phyloP scores from a whole-genome alignment of 2,329 filamentous ascomycete species.

The Blumeriella jaapii region DNA sequence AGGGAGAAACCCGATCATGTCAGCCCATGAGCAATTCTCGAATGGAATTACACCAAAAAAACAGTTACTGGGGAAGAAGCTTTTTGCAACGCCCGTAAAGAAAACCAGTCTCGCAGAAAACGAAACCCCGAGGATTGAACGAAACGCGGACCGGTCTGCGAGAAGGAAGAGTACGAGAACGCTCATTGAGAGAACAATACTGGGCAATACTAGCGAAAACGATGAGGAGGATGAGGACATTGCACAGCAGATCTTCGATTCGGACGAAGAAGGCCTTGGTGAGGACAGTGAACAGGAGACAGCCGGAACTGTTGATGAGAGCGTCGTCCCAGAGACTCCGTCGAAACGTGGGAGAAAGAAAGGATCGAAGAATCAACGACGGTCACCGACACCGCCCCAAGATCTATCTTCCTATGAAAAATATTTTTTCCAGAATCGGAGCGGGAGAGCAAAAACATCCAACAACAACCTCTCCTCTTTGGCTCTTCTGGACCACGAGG shows the following conservation, averaged over 20 bases:
- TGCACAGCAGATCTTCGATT: constrained; percentile 55
- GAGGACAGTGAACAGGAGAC: constrained; percentile 25
- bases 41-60: constrained; percentile 18
- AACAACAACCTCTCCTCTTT: constrained; percentile 71
- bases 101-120: constrained; percentile 9
- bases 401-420: constrained; percentile 79
- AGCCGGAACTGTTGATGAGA: constrained; percentile 25
- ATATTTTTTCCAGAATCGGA: constrained; percentile 87
- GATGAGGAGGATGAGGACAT: constrained; percentile 59
- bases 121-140: constrained; percentile 21
- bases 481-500: constrained; percentile 74
- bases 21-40: neutral
- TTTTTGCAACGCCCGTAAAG: constrained; percentile 25
- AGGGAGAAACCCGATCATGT: constrained; percentile 1
- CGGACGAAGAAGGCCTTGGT: constrained; percentile 37
- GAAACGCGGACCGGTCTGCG: constrained; percentile 65
- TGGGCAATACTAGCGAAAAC: constrained; percentile 54
- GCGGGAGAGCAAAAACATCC: constrained; percentile 72
- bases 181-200: constrained; percentile 60
- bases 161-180: constrained; percentile 72
- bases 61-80: constrained; percentile 11
- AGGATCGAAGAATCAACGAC: constrained; percentile 37
- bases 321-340: constrained; percentile 33
- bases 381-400: constrained; percentile 55
- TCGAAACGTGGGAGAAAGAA: constrained; percentile 38